A percentile compares a stretch with the other conserved stretches of the same genome.
phyloP scores from a whole-genome alignment of 2,329 filamentous ascomycete genomes.

The Clonostachys rhizophaga region DNA sequence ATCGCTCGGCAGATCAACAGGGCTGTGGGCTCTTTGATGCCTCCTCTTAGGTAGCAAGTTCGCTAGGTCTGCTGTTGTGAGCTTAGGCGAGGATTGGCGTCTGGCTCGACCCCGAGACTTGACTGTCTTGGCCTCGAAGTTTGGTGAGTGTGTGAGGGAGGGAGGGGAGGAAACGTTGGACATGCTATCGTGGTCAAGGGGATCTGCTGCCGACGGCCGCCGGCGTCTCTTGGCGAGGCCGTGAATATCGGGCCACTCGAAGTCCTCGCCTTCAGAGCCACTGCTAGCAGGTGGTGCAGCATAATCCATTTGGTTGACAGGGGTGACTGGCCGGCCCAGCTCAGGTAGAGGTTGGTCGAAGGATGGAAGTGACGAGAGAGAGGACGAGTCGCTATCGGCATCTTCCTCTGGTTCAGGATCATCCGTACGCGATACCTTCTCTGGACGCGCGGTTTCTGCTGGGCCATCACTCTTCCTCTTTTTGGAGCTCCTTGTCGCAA shows the following conservation, averaged over 20 bases:
- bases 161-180: constrained; percentile 60
- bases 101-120: constrained; percentile 21
- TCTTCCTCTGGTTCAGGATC: constrained; percentile 9
- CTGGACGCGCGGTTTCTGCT: constrained; percentile 28
- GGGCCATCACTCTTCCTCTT: constrained; percentile 53
- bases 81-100: constrained; percentile 24
- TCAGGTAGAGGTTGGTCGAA: constrained; percentile 20
- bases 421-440: constrained; percentile 23
- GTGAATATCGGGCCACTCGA: constrained; percentile 47
- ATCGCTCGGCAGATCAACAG: constrained; percentile 35
- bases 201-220: constrained; percentile 27
- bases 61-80: constrained; percentile 49
- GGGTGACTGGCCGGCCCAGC: constrained; percentile 30
- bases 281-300: constrained; percentile 53
- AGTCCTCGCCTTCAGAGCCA: constrained; percentile 35
- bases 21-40: constrained; percentile 29
- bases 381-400: constrained; percentile 28
- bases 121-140: constrained; percentile 27
- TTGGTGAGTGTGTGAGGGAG: constrained; percentile 63
- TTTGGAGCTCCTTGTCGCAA: constrained; percentile 25
- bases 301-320: constrained; percentile 35
- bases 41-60: constrained; percentile 49
- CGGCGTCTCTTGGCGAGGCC: constrained; percentile 41
- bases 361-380: constrained; percentile 19
- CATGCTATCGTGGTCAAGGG: constrained; percentile 29